Evolutionary conservation across 495 filamentous ascomycete genomes (phyloP).

Genomic region (Coniosporium apollinis): DNA sequence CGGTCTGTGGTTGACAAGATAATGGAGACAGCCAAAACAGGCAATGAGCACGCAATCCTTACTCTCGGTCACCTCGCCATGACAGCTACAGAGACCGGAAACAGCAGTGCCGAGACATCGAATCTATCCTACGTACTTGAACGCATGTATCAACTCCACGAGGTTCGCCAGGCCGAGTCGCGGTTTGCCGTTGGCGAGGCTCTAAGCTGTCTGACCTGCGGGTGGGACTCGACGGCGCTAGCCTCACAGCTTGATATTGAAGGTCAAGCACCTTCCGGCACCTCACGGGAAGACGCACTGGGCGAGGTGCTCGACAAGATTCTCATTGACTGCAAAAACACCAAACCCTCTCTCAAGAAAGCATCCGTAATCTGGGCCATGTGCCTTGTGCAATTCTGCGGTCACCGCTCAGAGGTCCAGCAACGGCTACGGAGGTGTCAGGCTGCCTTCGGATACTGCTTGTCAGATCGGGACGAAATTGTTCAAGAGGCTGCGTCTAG

Average conservation of each 20-base stretch:
- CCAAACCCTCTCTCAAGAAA: slow-evolving; percentile 75
- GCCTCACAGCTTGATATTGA: slow-evolving; percentile 46
- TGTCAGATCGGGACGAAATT: slow-evolving; percentile 76
- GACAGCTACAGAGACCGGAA: slow-evolving; percentile 30
- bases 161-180: slow-evolving; percentile 64
- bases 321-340: slow-evolving; percentile 53
- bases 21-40: slow-evolving; percentile 48
- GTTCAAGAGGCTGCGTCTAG: slow-evolving; percentile 90
- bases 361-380: slow-evolving; percentile 82
- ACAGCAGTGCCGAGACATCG: slow-evolving; percentile 14
- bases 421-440: slow-evolving; percentile 60
- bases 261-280: slow-evolving; percentile 16
- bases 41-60: slow-evolving; percentile 63
- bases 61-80: slow-evolving; percentile 53
- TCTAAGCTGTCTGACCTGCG: slow-evolving; percentile 52
- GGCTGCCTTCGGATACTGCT: slow-evolving; percentile 68
- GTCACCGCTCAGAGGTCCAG: slow-evolving; percentile 53
- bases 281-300: slow-evolving; percentile 31
- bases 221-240: slow-evolving; percentile 58
- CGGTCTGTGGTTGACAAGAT: slow-evolving; percentile 40
- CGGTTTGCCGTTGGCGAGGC: slow-evolving; percentile 86
- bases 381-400: slow-evolving; percentile 82
- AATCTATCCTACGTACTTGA: slow-evolving; percentile 33
- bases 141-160: slow-evolving; percentile 57
- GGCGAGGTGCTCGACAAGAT: slow-evolving; percentile 45